Conservation (phyloP, 2,329 filamentous ascomycete species). For the Ophiostoma perfectum region DNA sequence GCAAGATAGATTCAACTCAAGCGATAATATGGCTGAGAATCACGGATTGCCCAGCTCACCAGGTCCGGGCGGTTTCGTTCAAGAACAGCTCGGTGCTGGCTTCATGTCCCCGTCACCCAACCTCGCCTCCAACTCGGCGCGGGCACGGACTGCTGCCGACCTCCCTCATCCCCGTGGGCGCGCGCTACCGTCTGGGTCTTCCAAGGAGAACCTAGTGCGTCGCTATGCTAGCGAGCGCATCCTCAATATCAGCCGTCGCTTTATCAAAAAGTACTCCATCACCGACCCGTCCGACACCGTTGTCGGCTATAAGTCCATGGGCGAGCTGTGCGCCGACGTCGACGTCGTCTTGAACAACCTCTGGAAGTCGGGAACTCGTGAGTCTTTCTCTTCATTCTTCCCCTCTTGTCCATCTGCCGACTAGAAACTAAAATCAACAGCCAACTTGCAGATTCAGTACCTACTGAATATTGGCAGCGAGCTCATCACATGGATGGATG, state of each 20-base stretch:
- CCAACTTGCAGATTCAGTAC: constrained; percentile 75
- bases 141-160: constrained; percentile 23
- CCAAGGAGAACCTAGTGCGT: constrained; percentile 55
- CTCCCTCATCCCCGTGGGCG: constrained; percentile 53
- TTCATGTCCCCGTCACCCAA: constrained; percentile 43
- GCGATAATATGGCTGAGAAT: background rate
- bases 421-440: constrained; percentile 38
- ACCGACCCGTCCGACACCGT: constrained; percentile 44
- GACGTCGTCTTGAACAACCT: constrained; percentile 71
- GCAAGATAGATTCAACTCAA: background rate
- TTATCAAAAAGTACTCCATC: constrained; percentile 53
- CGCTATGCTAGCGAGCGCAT: constrained; percentile 52
- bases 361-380: constrained; percentile 84
- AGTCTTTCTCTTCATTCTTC: constrained; percentile 32
- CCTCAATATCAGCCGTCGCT: constrained; percentile 51
- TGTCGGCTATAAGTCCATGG: constrained; percentile 55
- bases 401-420: background rate
- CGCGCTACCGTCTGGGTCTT: constrained; percentile 50
- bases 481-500: constrained; percentile 63
- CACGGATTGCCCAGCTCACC: background rate
- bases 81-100: constrained; percentile 26
- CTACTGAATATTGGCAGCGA: constrained; percentile 72
- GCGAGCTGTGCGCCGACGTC: constrained; percentile 67
- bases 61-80: constrained; percentile 50
- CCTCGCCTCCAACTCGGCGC: constrained; percentile 38